Conservation (phyloP, 306 rosid genomes). For the Gynostemma pentaphyllum region DNA sequence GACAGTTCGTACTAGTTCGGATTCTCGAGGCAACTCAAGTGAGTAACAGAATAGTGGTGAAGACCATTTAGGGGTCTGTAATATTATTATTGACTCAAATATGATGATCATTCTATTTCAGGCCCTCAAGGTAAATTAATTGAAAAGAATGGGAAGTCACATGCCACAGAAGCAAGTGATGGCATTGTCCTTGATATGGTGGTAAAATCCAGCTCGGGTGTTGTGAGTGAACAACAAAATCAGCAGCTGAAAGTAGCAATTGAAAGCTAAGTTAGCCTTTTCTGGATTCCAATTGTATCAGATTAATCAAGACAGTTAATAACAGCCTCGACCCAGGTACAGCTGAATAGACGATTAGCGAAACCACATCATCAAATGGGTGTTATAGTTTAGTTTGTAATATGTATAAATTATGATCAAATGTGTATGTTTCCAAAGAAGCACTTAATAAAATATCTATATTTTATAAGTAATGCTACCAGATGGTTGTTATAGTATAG, state of each 20-base stretch:
- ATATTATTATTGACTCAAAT: neutral
- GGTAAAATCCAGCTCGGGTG: conserved; percentile 16
- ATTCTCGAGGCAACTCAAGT: neutral
- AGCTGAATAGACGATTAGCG: neutral
- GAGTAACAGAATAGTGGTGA: neutral
- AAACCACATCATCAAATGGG: too few relatives aligned
- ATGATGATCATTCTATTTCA: neutral
- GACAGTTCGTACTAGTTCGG: neutral
- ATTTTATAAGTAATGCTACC: too few relatives aligned
- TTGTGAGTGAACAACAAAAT: conserved; percentile 15
- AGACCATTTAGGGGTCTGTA: neutral
- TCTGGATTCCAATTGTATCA: conserved; percentile 7
- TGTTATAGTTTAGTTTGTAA: neutral
- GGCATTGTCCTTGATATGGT: conserved; percentile 4
- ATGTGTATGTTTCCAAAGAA: conserved; percentile 3
- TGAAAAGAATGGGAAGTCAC: conserved; percentile 14
- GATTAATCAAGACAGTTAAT: neutral
- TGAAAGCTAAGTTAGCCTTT: conserved; percentile 16
- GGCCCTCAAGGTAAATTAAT: conserved; percentile 11
- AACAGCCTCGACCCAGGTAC: neutral
- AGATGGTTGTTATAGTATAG: neutral
- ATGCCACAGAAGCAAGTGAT: conserved; percentile 9
- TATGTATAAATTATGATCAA: conserved; percentile 10
- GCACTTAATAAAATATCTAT: conserved; percentile 9
- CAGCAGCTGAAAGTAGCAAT: conserved; percentile 22